Evolutionary conservation across 2,329 filamentous ascomycete species (phyloP).

Genomic region (Aspergillus fischeri): DNA sequence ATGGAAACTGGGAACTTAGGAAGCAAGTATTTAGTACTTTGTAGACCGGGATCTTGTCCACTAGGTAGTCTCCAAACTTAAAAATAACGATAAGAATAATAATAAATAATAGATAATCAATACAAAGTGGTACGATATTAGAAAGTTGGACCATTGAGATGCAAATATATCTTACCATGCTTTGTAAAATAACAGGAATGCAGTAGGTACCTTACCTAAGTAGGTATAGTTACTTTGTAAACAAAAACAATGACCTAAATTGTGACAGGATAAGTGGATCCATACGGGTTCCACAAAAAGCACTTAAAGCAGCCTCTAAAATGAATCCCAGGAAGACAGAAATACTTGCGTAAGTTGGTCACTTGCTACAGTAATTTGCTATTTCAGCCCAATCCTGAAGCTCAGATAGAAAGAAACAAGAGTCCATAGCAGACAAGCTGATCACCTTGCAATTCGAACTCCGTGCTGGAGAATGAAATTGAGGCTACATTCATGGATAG

Average conservation of each 20-base stretch:
- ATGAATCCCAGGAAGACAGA: background rate
- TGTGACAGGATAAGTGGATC: background rate
- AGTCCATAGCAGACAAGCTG: too few relatives aligned
- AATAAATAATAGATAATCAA: background rate
- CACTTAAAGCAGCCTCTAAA: background rate
- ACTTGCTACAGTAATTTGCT: background rate
- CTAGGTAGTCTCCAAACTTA: background rate
- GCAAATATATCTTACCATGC: background rate
- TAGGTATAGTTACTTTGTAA: background rate
- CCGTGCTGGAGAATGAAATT: too few relatives aligned
- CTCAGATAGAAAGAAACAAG: too few relatives aligned
- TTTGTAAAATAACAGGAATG: background rate
- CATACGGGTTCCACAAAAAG: background rate
- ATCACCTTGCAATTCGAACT: too few relatives aligned
- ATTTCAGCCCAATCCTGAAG: background rate
- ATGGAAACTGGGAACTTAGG: background rate
- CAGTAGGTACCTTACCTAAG: too few relatives aligned
- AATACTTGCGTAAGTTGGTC: background rate
- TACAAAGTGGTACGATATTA: background rate
- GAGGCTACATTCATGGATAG: too few relatives aligned
- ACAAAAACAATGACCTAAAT: background rate
- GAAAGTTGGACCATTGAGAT: background rate
- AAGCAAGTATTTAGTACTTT: background rate
- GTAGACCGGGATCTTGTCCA: background rate
- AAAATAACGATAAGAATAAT: background rate